Evolutionary conservation across 2,329 filamentous ascomycete species (phyloP).

Genomic region (Neopestalotiopsis clavispora): DNA sequence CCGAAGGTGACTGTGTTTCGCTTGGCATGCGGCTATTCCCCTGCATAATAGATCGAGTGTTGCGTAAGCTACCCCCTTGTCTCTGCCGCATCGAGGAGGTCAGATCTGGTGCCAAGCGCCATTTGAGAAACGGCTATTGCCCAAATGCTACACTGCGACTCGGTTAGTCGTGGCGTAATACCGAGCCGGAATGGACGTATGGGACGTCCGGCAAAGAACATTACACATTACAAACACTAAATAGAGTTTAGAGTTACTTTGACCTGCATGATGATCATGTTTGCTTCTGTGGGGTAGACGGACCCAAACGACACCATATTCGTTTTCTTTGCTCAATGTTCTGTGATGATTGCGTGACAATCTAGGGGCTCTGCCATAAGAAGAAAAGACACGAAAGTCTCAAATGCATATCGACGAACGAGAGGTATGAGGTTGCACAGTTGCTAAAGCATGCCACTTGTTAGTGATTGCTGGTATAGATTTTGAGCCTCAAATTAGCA

Average conservation of each 20-base stretch:
- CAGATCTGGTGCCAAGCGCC: background rate
- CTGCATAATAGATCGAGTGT: constrained; percentile 3
- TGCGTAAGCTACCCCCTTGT: background rate
- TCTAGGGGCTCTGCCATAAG: too few species aligned
- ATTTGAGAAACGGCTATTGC: background rate
- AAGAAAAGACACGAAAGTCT: too few species aligned
- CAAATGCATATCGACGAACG: too few species aligned
- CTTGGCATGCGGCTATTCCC: constrained; percentile 8
- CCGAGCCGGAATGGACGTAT: background rate
- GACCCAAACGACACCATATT: too few species aligned
- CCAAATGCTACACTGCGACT: background rate
- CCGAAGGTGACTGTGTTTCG: constrained; percentile 11
- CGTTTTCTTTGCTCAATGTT: background rate
- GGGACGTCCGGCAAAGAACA: background rate
- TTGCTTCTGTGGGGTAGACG: background rate
- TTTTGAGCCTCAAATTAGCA: background rate
- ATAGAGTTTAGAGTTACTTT: background rate
- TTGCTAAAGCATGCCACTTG: background rate
- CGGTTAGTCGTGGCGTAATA: background rate
- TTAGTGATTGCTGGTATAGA: too few species aligned
- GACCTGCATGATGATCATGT: background rate
- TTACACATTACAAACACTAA: background rate
- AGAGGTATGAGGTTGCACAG: too few species aligned
- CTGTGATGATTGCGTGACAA: background rate
- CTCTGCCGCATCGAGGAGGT: constrained; percentile 13